These are phyloP conservation scores for Metrosideros polymorpha DNA, from an alignment of 441 rosid species.

Conservation along the genomic window DNA sequence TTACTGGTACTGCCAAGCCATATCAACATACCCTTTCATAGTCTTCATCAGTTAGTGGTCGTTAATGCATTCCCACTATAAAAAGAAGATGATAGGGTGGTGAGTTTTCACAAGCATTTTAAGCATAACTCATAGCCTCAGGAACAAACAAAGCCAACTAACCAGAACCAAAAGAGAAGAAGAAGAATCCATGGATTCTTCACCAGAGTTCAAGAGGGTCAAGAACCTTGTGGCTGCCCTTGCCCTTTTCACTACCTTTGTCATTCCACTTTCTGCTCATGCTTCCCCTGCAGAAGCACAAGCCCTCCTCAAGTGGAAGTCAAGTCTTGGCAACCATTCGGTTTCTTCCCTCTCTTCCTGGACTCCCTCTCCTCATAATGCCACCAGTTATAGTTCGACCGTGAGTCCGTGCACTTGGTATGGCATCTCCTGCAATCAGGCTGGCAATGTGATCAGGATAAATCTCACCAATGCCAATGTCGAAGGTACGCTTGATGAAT, in stretches of 20 bases:
- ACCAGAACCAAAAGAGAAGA: neutral
- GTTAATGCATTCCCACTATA: neutral
- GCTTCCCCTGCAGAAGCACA: conserved; percentile 1
- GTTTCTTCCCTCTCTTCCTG: conserved; percentile 8
- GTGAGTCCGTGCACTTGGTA: conserved; percentile 20
- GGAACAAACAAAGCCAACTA: neutral
- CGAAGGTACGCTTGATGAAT: neutral
- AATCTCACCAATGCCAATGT: neutral
- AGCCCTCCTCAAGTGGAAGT: conserved; percentile 26
- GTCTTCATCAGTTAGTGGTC: neutral
- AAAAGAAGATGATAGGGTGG: no score
- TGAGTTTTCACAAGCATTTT: neutral
- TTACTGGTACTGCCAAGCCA: neutral
- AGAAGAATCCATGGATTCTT: neutral
- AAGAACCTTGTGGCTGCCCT: neutral
- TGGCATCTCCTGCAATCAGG: conserved; percentile 21
- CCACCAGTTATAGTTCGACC: neutral
- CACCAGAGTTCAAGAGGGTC: neutral
- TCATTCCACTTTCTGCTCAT: neutral
- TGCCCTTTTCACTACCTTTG: neutral
- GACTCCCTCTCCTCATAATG: conserved; percentile 11
- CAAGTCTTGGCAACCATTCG: conserved; percentile 2
- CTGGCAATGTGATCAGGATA: neutral
- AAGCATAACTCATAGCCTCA: neutral
- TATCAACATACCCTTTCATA: neutral